Evolutionary conservation across 1,284 basidiomycete species (phyloP).

Genomic region (Hortiboletus rubellus): DNA sequence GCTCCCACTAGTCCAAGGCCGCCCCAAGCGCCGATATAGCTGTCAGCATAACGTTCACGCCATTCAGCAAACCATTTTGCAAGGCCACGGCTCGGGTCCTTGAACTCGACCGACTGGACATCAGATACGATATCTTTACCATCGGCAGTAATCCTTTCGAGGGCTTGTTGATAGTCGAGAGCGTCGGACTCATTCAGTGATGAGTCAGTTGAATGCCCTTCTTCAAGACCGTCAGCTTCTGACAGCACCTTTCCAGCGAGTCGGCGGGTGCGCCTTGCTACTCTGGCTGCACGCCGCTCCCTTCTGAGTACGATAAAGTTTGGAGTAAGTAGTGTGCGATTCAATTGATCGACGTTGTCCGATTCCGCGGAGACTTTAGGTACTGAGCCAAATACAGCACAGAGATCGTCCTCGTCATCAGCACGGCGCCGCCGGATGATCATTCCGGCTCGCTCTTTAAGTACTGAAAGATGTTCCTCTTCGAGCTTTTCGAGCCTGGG

Average conservation of each 20-base stretch:
- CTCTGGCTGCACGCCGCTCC: constrained; percentile 57
- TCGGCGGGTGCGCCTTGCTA: constrained; percentile 48
- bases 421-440: constrained; percentile 60
- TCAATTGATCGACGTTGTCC: constrained; percentile 66
- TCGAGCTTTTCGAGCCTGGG: constrained; percentile 86
- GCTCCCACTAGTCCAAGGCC: constrained; percentile 86
- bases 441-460: constrained; percentile 76
- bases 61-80: constrained; percentile 76
- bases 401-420: constrained; percentile 84
- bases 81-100: constrained; percentile 75
- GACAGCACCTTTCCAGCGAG: constrained; percentile 25
- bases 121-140: constrained; percentile 70
- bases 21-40: constrained; percentile 87
- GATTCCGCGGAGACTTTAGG: constrained; percentile 35
- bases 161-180: constrained; percentile 68
- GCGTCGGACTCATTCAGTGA: constrained; percentile 66
- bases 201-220: constrained; percentile 87
- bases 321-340: constrained; percentile 49
- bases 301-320: constrained; percentile 49
- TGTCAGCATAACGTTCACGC: constrained; percentile 76
- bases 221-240: constrained; percentile 52
- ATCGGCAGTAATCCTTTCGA: constrained; percentile 53
- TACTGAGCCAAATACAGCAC: constrained; percentile 66
- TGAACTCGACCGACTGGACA: constrained; percentile 86
- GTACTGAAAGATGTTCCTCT: constrained; percentile 70